phyloP scores from a whole-genome alignment of 2,329 filamentous ascomycete species.

The Escovopsis sp. region DNA sequence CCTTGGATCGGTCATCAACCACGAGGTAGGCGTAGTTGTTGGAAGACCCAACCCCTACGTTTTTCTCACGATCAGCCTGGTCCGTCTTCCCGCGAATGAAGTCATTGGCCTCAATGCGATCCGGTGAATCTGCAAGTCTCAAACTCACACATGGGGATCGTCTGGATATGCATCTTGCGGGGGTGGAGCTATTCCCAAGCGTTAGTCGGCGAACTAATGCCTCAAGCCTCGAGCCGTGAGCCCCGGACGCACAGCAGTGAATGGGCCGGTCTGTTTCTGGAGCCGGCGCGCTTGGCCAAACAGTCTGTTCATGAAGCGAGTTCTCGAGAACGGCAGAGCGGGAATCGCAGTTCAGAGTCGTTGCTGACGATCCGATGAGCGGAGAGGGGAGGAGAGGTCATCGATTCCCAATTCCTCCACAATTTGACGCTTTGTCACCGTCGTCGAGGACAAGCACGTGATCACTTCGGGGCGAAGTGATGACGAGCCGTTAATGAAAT shows the following conservation, averaged over 20 bases:
- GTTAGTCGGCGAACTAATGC: constrained; percentile 1
- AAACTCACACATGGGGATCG: constrained; percentile 73
- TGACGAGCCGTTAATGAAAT: constrained; percentile 5
- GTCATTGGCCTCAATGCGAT: too few species aligned
- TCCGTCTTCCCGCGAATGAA: too few species aligned
- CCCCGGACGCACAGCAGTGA: constrained; percentile 2
- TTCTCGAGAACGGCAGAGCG: not conserved
- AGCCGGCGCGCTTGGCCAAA: not conserved
- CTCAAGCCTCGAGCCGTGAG: too few species aligned
- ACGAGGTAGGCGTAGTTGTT: constrained; percentile 83
- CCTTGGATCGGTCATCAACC: constrained; percentile 62
- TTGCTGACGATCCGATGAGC: not conserved
- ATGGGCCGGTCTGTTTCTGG: constrained; percentile 1
- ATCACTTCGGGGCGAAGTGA: constrained; percentile 3
- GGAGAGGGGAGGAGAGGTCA: not conserved
- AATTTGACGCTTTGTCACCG: not conserved
- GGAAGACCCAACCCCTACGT: constrained; percentile 56
- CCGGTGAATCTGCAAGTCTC: not conserved
- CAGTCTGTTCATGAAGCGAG: constrained; percentile 4
- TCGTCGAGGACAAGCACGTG: constrained; percentile 5
- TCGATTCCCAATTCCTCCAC: not conserved
- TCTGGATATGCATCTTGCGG: constrained; percentile 63
- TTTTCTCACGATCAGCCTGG: not conserved
- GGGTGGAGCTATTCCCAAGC: constrained; percentile 8
- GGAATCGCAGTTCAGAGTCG: not conserved